phyloP scores from a whole-genome alignment of 176 grass and related monocot species.

The Leersia perrieri region DNA sequence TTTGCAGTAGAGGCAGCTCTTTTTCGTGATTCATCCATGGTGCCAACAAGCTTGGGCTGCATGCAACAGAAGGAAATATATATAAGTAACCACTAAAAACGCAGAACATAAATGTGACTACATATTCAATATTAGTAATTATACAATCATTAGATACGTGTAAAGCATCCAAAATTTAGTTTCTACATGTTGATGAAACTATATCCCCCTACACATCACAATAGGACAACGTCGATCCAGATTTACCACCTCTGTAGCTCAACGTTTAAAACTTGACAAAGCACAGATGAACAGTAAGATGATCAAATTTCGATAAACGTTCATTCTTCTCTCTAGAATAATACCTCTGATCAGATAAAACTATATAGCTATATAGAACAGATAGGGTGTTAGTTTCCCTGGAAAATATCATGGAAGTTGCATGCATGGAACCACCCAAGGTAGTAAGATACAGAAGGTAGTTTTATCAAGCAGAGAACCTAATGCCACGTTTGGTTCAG shows the following conservation, averaged over 20 bases:
- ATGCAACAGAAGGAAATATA: slow-evolving; percentile 28
- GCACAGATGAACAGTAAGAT: not conserved
- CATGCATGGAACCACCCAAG: not conserved
- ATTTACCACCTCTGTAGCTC: not conserved
- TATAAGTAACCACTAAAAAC: slow-evolving; percentile 33
- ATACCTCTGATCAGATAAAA: slow-evolving; percentile 20
- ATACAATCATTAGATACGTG: not conserved
- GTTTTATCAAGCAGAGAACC: not conserved
- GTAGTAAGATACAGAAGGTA: not conserved
- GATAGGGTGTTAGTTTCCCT: not conserved
- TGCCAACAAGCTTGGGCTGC: slow-evolving; percentile 39
- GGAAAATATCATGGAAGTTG: not conserved
- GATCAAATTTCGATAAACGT: not conserved
- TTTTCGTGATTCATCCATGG: slow-evolving; percentile 67
- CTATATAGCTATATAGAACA: slow-evolving; percentile 19
- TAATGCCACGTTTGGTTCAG: not conserved
- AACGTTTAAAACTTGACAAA: not conserved
- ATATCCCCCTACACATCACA: not conserved
- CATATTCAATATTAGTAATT: slow-evolving; percentile 10
- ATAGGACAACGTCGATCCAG: not conserved
- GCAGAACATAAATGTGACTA: not conserved
- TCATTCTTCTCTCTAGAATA: slow-evolving; percentile 7
- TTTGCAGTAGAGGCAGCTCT: slow-evolving; percentile 41
- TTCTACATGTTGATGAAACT: not conserved
- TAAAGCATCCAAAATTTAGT: not conserved